Evolutionary conservation across 106 monocot species (phyloP).

Genomic region (Vanilla planifolia): DNA sequence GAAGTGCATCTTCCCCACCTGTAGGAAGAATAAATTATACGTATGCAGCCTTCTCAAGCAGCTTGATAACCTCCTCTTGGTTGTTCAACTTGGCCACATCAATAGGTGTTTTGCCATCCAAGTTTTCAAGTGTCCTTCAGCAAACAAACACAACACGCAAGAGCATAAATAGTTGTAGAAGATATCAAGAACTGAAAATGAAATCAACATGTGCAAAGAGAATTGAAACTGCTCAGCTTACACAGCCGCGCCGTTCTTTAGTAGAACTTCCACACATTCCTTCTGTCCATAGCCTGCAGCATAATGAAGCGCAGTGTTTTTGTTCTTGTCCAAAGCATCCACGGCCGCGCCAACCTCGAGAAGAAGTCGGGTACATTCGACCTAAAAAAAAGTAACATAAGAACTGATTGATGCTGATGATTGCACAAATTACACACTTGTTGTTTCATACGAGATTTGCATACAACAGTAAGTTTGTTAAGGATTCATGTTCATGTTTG

Average conservation of each 20-base stretch:
- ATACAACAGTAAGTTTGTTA: too few species aligned
- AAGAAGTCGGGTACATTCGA: constrained; percentile 70
- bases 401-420: not conserved
- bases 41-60: constrained; percentile 95
- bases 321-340: constrained; percentile 95
- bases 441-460: too few species aligned
- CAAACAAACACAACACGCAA: not conserved
- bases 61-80: constrained; percentile 85
- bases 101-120: constrained; percentile 92
- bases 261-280: constrained; percentile 80
- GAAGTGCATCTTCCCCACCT: not conserved
- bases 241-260: constrained; percentile 90
- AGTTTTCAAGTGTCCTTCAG: constrained; percentile 80
- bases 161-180: not conserved
- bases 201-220: not conserved
- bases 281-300: constrained; percentile 93
- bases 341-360: constrained; percentile 83
- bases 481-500: too few species aligned
- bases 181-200: not conserved
- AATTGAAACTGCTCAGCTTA: constrained; percentile 26
- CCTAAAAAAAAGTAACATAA: constrained; percentile 28
- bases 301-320: constrained; percentile 94
- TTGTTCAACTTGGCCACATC: constrained; percentile 96
- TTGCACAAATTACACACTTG: too few species aligned
- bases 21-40: constrained; percentile 25